A percentile compares a stretch with the other conserved stretches of the same genome.
These are phyloP conservation scores for Ganoderma boninense DNA, from an alignment of 1,284 basidiomycete species.

Conservation along the genomic window DNA sequence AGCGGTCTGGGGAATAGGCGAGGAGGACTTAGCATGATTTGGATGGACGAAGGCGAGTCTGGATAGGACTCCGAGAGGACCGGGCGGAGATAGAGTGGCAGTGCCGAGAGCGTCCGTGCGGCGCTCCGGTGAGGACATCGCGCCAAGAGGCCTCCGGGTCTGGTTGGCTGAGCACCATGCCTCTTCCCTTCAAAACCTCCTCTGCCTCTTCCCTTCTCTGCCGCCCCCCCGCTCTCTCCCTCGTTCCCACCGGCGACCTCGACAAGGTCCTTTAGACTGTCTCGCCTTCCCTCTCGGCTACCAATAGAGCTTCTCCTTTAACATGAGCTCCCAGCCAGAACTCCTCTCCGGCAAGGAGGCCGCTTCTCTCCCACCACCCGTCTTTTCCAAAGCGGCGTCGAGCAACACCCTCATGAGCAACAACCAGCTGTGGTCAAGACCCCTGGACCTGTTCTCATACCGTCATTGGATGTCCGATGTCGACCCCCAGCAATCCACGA, in stretches of 20 bases:
- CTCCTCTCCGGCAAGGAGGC: slow-evolving; percentile 32
- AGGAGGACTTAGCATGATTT: too few relatives aligned
- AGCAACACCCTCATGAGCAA: slow-evolving; percentile 29
- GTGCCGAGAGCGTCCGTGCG: slow-evolving; percentile 28
- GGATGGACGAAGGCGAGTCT: neutral
- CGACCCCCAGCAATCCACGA: slow-evolving; percentile 64
- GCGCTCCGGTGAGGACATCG: slow-evolving; percentile 26
- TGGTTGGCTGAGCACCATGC: slow-evolving; percentile 22
- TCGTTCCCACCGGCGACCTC: slow-evolving; percentile 19
- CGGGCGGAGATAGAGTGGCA: slow-evolving; percentile 36
- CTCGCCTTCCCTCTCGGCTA: slow-evolving; percentile 4
- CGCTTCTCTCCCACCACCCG: slow-evolving; percentile 34
- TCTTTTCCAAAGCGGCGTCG: slow-evolving; percentile 29
- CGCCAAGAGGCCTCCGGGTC: slow-evolving; percentile 31
- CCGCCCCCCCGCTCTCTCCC: slow-evolving; percentile 15
- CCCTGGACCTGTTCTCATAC: slow-evolving; percentile 36
- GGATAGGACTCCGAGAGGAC: neutral
- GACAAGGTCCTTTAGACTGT: slow-evolving; percentile 10
- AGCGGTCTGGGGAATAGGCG: neutral
- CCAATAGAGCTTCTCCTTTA: slow-evolving; percentile 8
- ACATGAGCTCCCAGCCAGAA: slow-evolving; percentile 18
- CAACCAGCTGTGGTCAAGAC: slow-evolving; percentile 38
- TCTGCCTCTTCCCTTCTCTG: slow-evolving; percentile 4
- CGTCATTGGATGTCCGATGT: slow-evolving; percentile 58
- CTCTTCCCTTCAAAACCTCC: slow-evolving; percentile 25